Evolutionary conservation across 495 filamentous ascomycete genomes (phyloP).

Genomic region (Penicillium paxilli): DNA sequence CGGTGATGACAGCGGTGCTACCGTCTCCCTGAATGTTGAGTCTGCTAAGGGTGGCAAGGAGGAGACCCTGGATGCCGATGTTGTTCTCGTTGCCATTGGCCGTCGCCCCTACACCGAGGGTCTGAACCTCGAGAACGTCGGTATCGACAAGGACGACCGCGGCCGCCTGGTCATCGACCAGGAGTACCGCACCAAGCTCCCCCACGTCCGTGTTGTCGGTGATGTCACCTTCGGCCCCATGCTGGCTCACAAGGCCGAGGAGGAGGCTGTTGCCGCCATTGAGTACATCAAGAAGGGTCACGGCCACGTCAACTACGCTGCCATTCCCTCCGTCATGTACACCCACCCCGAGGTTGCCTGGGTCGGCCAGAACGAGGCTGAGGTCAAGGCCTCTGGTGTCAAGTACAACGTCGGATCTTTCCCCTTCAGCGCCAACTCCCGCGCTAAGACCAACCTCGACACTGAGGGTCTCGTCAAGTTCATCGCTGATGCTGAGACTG

Average conservation of each 20-base stretch:
- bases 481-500: constrained; percentile 93
- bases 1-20: constrained; percentile 77
- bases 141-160: constrained; percentile 88
- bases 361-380: constrained; percentile 97
- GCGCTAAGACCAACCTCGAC: constrained; percentile 98
- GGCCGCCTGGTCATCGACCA: constrained; percentile 96
- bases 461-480: constrained; percentile 98
- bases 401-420: constrained; percentile 91
- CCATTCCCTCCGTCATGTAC: constrained; percentile 99
- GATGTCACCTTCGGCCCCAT: constrained; percentile 98
- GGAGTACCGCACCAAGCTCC: constrained; percentile 95
- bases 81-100: constrained; percentile 95
- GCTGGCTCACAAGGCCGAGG: constrained; percentile 99
- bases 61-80: constrained; percentile 89
- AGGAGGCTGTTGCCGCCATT: constrained; percentile 90
- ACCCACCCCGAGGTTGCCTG: constrained; percentile 97
- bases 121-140: constrained; percentile 89
- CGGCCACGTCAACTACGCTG: constrained; percentile 98
- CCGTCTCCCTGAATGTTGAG: constrained; percentile 79
- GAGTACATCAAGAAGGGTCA: constrained; percentile 97
- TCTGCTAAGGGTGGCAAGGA: constrained; percentile 94
- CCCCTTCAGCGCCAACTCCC: constrained; percentile 95
- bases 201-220: constrained; percentile 95
- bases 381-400: constrained; percentile 84
- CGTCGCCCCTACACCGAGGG: constrained; percentile 91